A percentile compares a stretch with the other conserved stretches of the same genome.
phyloP scores from a whole-genome alignment of 179 eudicot species.

The Amaranthus tricolor region DNA sequence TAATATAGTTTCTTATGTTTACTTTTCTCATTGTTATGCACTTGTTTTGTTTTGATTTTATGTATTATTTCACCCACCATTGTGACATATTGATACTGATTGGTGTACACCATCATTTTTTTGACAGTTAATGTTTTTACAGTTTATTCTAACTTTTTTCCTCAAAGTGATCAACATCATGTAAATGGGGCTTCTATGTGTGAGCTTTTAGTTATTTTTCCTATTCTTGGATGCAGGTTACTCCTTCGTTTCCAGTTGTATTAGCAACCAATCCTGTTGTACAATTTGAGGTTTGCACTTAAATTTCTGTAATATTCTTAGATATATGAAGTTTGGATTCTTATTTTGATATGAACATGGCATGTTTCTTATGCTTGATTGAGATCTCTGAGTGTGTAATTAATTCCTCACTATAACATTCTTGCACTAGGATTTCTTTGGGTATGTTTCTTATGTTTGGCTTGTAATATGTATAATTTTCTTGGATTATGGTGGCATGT shows the following conservation, averaged over 20 bases:
- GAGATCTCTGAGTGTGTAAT: not conserved
- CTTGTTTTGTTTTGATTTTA: not conserved
- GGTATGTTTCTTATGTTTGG: too few relatives aligned
- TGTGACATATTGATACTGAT: not conserved
- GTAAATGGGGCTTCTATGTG: not conserved
- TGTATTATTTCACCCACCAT: not conserved
- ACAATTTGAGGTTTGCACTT: slow-evolving; percentile 75
- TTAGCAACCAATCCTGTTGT: slow-evolving; percentile 71
- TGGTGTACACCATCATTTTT: not conserved
- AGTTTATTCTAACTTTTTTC: not conserved
- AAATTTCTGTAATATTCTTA: slow-evolving; percentile 9
- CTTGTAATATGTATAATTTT: too few relatives aligned
- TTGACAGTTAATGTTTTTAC: not conserved
- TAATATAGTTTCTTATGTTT: not conserved
- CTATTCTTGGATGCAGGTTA: slow-evolving; percentile 58
- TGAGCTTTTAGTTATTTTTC: not conserved
- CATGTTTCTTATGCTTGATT: not conserved
- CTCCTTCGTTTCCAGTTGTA: slow-evolving; percentile 82
- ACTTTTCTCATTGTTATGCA: not conserved
- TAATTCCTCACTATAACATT: not conserved
- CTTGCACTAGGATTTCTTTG: not conserved
- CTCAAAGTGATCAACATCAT: not conserved
- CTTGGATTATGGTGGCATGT: too few relatives aligned
- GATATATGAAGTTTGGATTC: not conserved
- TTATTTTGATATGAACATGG: not conserved